A percentile compares a stretch with the other conserved stretches of the same genome.
These are phyloP conservation scores for Recurvomyces mirabilis DNA, from an alignment of 495 filamentous ascomycete genomes.

Conservation along the genomic window DNA sequence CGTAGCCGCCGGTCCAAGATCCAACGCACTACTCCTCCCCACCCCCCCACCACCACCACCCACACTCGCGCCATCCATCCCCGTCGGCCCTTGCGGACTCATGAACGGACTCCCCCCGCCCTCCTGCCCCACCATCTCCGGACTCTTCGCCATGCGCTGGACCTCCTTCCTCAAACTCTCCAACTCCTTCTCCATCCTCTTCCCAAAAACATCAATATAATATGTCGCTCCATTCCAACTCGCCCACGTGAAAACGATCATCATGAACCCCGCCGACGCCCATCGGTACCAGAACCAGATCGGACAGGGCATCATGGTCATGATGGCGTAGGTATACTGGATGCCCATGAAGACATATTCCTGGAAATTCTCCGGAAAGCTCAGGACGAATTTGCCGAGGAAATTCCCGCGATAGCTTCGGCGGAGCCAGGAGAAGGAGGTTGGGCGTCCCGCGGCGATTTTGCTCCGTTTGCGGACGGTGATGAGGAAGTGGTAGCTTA, in stretches of 20 bases:
- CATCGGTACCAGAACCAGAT: conserved; percentile 89
- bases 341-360: conserved; percentile 92
- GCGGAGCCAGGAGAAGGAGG: conserved; percentile 94
- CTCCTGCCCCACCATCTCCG: conserved; percentile 11
- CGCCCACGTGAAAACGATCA: conserved; percentile 74
- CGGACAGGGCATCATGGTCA: conserved; percentile 89
- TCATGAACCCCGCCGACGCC: conserved; percentile 64
- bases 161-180: conserved; percentile 85
- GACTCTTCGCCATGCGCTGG: conserved; percentile 28
- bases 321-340: conserved; percentile 78
- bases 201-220: conserved; percentile 96
- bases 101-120: conserved; percentile 3
- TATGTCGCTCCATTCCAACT: conserved; percentile 92
- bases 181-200: conserved; percentile 89
- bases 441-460: conserved; percentile 90
- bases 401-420: conserved; percentile 74
- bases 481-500: conserved; percentile 84
- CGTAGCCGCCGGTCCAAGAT: conserved; percentile 15
- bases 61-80: background rate
- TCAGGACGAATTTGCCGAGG: conserved; percentile 76
- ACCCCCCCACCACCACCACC: background rate
- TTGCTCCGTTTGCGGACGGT: conserved; percentile 83
- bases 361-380: conserved; percentile 62
- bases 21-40: conserved; percentile 14
- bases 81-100: conserved; percentile 2